Evolutionary conservation across 371 early-diverging fungal genomes (phyloP), one percentile per base, ranked within the genome.

Genomic region (Mucor saturninus): DNA sequence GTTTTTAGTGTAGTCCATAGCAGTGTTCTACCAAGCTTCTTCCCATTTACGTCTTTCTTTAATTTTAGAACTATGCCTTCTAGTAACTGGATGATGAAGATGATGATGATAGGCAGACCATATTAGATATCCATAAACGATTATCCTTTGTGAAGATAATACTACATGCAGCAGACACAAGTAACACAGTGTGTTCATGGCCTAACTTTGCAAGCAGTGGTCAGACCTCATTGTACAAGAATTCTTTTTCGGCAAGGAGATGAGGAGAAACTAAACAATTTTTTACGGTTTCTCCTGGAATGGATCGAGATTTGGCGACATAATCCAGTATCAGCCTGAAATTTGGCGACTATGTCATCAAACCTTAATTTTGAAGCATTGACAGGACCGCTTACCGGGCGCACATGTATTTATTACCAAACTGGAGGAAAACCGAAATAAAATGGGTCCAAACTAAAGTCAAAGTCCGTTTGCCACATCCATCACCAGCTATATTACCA

Each of bases 91-190:
- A 55, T 35, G 49, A 45, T 13, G 43, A 42, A n/a, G 13, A 56
- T 2, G 13, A 31, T n/a, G 35, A 40, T 31, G 1, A 26, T 31
- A 28, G 42, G 8, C 37, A 53, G 14, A 28, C 54, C 15, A 15
- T 14, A 5, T 43, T 61, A 15, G 37, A 45, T 54, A 29, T 30
- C 14, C 26, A 45, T 5, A 54, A 64, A 21, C 79, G 92, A 26
- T 84, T 86, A 58, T 72, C 64, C 14, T 68, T 93, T 26, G 80
- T 86, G 68, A 82, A 89, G 29, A 80, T 88, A 6, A 58, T 94
- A 49, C 72, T 95, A 9, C 94, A 95, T 66, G 93, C 93, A 0
- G 92, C 94, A 29, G 96, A 96, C 61, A 92, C 95, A 32, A 91
- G 91, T 59, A 96, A 96, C 62, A 87, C 96, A 0, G 90, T 91